These are phyloP conservation scores for Byssoonygena ceratinophila DNA, from an alignment of 2,329 filamentous ascomycete genomes.

Conservation along the genomic window DNA sequence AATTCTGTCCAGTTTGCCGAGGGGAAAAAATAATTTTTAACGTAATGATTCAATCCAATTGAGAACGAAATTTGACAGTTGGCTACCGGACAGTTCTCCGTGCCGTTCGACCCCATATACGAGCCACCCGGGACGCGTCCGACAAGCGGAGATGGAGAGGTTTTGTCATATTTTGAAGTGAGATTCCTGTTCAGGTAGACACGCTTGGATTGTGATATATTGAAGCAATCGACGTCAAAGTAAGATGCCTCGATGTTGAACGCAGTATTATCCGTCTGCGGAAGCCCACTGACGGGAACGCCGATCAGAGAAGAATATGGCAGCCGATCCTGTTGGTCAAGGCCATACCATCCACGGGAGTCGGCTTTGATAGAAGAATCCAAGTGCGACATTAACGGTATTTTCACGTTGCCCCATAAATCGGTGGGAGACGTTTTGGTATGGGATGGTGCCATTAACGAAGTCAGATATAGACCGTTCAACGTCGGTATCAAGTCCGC, in stretches of 20 bases:
- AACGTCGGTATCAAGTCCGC: not conserved
- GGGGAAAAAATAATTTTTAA: not conserved
- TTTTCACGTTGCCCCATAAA: constrained; percentile 14
- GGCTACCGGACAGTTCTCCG: not conserved
- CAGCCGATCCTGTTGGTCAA: not conserved
- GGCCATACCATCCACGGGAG: constrained; percentile 8
- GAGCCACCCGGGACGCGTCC: not conserved
- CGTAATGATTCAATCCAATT: constrained; percentile 7
- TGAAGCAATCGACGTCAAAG: constrained; percentile 13
- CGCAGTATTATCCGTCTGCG: constrained; percentile 5
- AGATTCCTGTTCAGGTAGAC: no score
- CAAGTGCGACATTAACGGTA: constrained; percentile 12
- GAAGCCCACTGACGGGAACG: not conserved
- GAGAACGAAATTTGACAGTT: constrained; percentile 9
- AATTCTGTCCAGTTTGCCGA: not conserved
- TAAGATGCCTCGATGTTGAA: constrained; percentile 15
- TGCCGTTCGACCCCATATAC: constrained; percentile 9
- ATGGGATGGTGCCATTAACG: constrained; percentile 8
- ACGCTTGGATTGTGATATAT: not conserved
- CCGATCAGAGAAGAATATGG: constrained; percentile 12
- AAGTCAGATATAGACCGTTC: constrained; percentile 12
- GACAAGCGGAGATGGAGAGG: not conserved
- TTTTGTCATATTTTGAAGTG: no score
- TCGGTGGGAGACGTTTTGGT: constrained; percentile 8
- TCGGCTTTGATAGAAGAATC: not conserved